Conservation (phyloP, 805 yeast genomes). For the Metschnikowia sp. region DNA sequence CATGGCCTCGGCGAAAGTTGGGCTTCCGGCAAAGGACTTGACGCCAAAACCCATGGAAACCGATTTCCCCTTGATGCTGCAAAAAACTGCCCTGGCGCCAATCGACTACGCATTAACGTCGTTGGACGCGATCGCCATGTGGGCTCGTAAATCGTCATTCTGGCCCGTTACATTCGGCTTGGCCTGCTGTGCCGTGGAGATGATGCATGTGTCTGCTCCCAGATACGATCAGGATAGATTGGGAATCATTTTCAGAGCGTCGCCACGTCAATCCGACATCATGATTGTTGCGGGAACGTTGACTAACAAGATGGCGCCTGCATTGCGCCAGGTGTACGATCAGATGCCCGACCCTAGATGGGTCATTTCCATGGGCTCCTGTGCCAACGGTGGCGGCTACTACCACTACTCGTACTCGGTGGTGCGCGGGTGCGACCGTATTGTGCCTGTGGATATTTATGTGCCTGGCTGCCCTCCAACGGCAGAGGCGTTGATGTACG, state of each 20-base stretch:
- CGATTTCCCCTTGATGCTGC: constrained; percentile 66
- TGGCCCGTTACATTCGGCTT: constrained; percentile 93
- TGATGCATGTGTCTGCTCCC: constrained; percentile 92
- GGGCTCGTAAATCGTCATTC: constrained; percentile 90
- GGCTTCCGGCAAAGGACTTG: constrained; percentile 39
- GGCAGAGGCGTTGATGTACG: constrained; percentile 86
- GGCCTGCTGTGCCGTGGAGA: constrained; percentile 92
- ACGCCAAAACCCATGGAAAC: constrained; percentile 57
- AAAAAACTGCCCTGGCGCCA: constrained; percentile 51
- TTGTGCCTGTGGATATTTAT: constrained; percentile 84
- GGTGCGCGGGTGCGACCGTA: constrained; percentile 85
- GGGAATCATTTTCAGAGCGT: constrained; percentile 90
- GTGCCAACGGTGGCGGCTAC: constrained; percentile 93
- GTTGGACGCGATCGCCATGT: constrained; percentile 76
- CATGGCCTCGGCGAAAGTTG: constrained; percentile 18
- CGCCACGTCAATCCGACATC: constrained; percentile 89
- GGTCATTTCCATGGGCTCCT: constrained; percentile 93
- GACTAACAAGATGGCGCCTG: constrained; percentile 92
- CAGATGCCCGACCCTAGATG: constrained; percentile 95
- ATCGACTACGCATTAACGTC: constrained; percentile 81
- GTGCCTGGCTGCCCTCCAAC: constrained; percentile 95
- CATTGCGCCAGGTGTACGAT: constrained; percentile 86
- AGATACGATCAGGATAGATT: constrained; percentile 89
- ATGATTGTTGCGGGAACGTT: constrained; percentile 92
- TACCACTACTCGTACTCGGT: constrained; percentile 87